Base-by-base conservation (phyloP, 2,329 filamentous ascomycete species). In the Exophiala mesophila region DNA sequence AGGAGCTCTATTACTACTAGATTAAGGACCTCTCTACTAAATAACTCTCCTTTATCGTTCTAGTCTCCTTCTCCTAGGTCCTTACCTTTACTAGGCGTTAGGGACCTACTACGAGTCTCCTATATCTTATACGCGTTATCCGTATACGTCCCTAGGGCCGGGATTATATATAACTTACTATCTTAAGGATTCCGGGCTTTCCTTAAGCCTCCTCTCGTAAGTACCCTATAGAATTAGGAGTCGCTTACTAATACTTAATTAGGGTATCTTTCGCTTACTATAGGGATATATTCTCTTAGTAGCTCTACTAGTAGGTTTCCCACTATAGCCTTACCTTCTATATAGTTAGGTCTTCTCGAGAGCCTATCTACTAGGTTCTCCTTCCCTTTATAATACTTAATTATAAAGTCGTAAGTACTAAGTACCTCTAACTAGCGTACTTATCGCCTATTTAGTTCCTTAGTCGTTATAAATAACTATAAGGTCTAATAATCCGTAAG, bases 401-500 rank as follows among this genome's bases (percentile, higher is more conserved):
- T 59, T 15, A 24, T 45, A 31, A 61, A 59, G 36, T 59, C 48
- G 33, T 55, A 56, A 33, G 38, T 20, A 3, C 46, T 43, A 9
- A 57, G 45, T n/a, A 45, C 44, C 42, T 59, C 54, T 6, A 45
- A 34, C 56, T 42, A 63, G 46, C 53, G 18, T 1, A 45, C 50
- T 49, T 65, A 49, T 17, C 49, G 29, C 36, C 39, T 21, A 42
- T 55, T 62, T 5, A 63, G 34, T 3, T 43, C 26, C 37, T 57
- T 57, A 4, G 26, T 57, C 2, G 39, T 56, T 7, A 49, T 59
- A 39, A 63, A 63, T 32, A 55, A 55, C 13, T 44, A 29, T 15
- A 63, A 35, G 19, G 61, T 61, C 37, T 57, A 54, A 44, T 62
- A 41, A 41, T 58, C 46, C 17, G 42, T 45, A 12, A 45, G 13